A percentile compares a stretch with the other conserved stretches of the same genome.
phyloP scores from a whole-genome alignment of 129 eudicot genomes.

The Flaveria trinervia region DNA sequence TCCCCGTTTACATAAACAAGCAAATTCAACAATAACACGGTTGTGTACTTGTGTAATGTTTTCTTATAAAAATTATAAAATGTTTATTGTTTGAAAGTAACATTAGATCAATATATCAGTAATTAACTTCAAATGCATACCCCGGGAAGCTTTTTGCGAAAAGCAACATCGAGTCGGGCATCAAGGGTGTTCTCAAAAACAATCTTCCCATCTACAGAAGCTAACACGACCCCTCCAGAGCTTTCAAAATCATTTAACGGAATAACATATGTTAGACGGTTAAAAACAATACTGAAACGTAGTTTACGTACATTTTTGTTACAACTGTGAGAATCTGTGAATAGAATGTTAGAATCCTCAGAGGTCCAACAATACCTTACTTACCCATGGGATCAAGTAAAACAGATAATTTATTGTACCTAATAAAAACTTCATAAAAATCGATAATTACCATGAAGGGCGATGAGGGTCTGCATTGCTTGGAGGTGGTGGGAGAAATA shows the following conservation, averaged over 20 bases:
- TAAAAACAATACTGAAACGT: not conserved
- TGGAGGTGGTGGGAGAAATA: conserved; percentile 74
- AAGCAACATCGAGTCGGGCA: conserved; percentile 54
- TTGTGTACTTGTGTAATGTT: not conserved
- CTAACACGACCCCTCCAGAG: conserved; percentile 80
- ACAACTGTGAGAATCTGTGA: fast-evolving
- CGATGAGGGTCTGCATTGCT: conserved; percentile 44
- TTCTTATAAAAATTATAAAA: not conserved
- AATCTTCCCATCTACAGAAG: conserved; percentile 78
- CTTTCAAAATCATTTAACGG: conserved; percentile 31
- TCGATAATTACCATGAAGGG: conserved; percentile 56
- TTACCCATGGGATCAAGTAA: not conserved
- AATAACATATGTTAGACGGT: not conserved
- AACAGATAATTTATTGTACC: not conserved
- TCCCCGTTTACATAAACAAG: not conserved
- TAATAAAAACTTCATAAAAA: not conserved
- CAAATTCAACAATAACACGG: not conserved
- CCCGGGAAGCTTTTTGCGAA: conserved; percentile 56
- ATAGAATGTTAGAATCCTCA: too few species aligned
- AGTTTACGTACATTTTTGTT: not conserved
- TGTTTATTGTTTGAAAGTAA: not conserved
- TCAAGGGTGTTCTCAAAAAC: conserved; percentile 69
- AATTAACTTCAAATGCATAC: conserved; percentile 18
- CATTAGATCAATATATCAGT: not conserved
- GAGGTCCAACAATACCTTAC: not conserved